Evolutionary conservation across 2,329 filamentous ascomycete species (phyloP), one percentile per base, ranked within the genome.

Genomic region (Pseudogymnoascus sp.): DNA sequence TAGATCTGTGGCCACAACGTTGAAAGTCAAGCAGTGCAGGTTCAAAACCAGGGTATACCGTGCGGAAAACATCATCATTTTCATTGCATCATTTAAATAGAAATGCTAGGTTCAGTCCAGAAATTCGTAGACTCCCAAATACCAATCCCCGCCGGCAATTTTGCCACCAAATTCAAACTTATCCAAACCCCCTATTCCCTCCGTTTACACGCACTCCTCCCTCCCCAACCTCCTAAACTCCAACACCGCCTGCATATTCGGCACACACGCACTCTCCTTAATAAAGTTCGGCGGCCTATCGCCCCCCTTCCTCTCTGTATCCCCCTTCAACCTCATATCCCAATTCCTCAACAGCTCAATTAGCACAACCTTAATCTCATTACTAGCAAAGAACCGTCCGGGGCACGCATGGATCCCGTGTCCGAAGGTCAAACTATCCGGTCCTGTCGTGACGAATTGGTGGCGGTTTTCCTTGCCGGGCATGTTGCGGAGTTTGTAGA

Each of bases 231-330:
- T 65, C 61, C 38, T 67, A 35, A 69, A 61, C 60, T 68, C 66
- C 30, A 69, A n/a, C 33, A 62, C 60, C 1, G 64, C 66, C 42
- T 60, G 38, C n/a, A 52, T 60, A 64, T 68, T 62, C 4, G 67
- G 64, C 28, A 42, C 30, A 58, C 63, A 62, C 14, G 5, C 23
- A 14, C 49, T 58, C 38, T 63, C 58, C 4, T 7, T 38, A 33
- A 38, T 58, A 6, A 58, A 19, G 63, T 93, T 67, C 78, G 96
- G 7, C 82, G 82, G 60, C 92, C 87, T 66, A 87, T 91, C 64
- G 83, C 86, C 12, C 84, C 88, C 11, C 78, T 89, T 60, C 91
- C 91, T 3, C 79, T 97, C 49, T 91, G 97, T 75, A 86, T 97
- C 70, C 94, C 91, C 68, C 80, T 96, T 61, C 35, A 69, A 60